Base-by-base conservation (phyloP, 2,329 filamentous ascomycete species). In the Stromatinia cepivora region DNA sequence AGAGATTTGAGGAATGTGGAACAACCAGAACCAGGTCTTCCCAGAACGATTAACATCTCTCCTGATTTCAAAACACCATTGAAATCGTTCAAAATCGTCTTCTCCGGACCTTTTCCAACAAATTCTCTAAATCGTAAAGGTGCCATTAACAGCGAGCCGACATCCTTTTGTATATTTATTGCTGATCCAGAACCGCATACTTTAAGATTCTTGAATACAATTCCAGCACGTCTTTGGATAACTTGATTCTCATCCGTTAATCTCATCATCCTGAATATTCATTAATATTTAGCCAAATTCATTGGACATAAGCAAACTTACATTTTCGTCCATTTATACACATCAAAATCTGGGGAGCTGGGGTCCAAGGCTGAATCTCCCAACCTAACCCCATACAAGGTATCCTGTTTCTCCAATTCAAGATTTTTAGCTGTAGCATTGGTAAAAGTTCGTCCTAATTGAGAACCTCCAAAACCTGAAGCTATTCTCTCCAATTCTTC, bases 1-100 rank as follows among this genome's bases (percentile, higher is more conserved):
- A 91, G 78, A 0, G 86, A 81, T 78, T 90, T 90, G 10, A 91
- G 80, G 0, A 90, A 80, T 0, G 89, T 91, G 58, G 83, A 86
- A 78, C 88, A 91, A 3, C 89, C 88, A 4, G 85, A 87, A 0
- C 86, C 85, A 0, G 90, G 90, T 42, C 88, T 83, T 1, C 90
- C 90, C 0, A 92, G 83, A 0, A 92, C 89, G 4, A 91, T 84
- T 15, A 92, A 78, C 77, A 92, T 85, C 80, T 92, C 89, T 8
- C 90, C 89, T 39, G 82, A 84, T 70, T 86, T 83, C 13, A 92
- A 77, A 1, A 90, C 73, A 6, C 90, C 90, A 71, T 91, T 85
- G 71, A 92, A 90, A 56, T 84, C 81, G 56, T 84, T 83, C 17
- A 92, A 79, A 71, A 92, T 92, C 3, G 84, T 83, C 73, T 86